phyloP scores from a whole-genome alignment of 2,329 filamentous ascomycete genomes.

The Fusarium cyanostomum region DNA sequence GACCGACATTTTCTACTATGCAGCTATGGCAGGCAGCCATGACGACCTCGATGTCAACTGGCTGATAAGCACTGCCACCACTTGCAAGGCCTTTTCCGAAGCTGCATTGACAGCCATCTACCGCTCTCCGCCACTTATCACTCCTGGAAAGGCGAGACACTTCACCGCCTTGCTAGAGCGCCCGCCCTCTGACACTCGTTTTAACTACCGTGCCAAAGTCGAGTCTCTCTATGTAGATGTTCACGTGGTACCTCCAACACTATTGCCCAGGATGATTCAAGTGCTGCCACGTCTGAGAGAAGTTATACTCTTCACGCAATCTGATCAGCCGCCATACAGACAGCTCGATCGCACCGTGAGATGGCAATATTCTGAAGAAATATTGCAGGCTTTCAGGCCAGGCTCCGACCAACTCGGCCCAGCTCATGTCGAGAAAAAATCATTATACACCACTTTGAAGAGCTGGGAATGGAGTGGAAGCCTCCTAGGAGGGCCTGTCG shows the following conservation, averaged over 20 bases:
- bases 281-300: conserved; percentile 73
- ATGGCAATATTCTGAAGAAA: conserved; percentile 73
- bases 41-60: conserved; percentile 64
- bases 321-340: conserved; percentile 74
- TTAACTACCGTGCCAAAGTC: conserved; percentile 77
- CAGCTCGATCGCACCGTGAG: conserved; percentile 64
- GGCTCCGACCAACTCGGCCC: conserved; percentile 53
- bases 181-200: conserved; percentile 57
- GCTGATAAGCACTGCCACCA: conserved; percentile 70
- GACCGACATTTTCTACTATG: conserved; percentile 73
- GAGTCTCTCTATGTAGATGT: conserved; percentile 76
- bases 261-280: conserved; percentile 64
- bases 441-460: conserved; percentile 50
- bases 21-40: conserved; percentile 59
- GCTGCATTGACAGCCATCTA: conserved; percentile 80
- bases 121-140: conserved; percentile 70
- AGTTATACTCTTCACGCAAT: conserved; percentile 76
- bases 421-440: conserved; percentile 43
- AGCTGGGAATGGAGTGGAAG: conserved; percentile 72
- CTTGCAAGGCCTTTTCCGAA: conserved; percentile 73
- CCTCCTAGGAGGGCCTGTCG: conserved; percentile 56
- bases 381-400: conserved; percentile 72
- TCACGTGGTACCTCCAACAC: conserved; percentile 62
- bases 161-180: conserved; percentile 64
- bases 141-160: conserved; percentile 54